Percentiles rank a stretch among this genome's conserved stretches.
phyloP scores from a whole-genome alignment of 2,329 filamentous ascomycete genomes.

The Lachnellula cervina region DNA sequence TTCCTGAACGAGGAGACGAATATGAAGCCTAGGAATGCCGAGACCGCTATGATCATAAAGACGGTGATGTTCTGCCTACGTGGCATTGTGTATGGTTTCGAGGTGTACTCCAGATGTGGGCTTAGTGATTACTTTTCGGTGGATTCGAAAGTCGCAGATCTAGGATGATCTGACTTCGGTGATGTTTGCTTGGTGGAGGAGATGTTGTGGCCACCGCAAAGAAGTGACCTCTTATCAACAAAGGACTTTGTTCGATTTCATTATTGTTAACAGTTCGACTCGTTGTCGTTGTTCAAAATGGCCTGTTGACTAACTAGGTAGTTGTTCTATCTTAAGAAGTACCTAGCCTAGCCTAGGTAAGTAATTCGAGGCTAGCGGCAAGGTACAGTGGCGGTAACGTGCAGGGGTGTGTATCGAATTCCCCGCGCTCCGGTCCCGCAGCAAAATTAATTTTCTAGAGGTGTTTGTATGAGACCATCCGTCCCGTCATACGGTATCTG shows the following conservation, averaged over 20 bases:
- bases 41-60: constrained; percentile 49
- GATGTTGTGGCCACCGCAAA: not conserved
- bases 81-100: constrained; percentile 23
- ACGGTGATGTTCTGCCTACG: constrained; percentile 44
- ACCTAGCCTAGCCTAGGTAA: not conserved
- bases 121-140: constrained; percentile 1
- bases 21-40: constrained; percentile 55
- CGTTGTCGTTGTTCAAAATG: not conserved
- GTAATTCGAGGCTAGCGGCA: not conserved
- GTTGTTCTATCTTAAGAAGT: constrained; percentile 10
- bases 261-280: not conserved
- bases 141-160: not conserved
- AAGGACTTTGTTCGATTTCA: not conserved
- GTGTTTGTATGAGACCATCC: not conserved
- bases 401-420: too few species aligned
- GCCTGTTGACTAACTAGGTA: too few species aligned
- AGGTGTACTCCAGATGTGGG: not conserved
- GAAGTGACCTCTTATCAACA: not conserved
- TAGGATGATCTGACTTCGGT: not conserved
- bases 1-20: constrained; percentile 44
- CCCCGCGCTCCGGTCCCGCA: too few species aligned
- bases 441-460: too few species aligned
- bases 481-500: too few species aligned
- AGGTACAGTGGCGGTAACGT: not conserved
- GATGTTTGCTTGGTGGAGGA: not conserved